A percentile compares a stretch with the other conserved stretches of the same genome.
phyloP scores from a whole-genome alignment of 2,329 filamentous ascomycete genomes.

The Monilinia fructigena region DNA sequence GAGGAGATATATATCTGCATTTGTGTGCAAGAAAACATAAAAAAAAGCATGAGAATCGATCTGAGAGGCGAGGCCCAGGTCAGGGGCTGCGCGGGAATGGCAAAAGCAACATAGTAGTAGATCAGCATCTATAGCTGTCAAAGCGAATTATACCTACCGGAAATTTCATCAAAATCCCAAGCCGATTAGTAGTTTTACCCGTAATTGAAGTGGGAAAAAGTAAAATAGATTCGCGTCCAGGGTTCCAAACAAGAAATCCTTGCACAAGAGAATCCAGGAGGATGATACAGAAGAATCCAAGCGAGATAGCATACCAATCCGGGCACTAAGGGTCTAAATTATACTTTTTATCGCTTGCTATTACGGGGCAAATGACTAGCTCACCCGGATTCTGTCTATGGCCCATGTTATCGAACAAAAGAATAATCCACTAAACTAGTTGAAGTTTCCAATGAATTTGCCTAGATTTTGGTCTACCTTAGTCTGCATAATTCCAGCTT shows the following conservation, averaged over 20 bases:
- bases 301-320: neutral
- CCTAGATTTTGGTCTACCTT: no score
- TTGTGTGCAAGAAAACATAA: neutral
- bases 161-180: neutral
- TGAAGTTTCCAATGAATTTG: no score
- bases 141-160: neutral
- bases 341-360: neutral
- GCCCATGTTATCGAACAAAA: no score
- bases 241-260: neutral
- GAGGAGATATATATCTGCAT: conserved; percentile 5
- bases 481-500: no score
- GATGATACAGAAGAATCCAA: no score
- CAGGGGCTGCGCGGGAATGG: neutral
- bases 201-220: neutral
- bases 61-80: neutral
- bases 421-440: no score
- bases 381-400: no score
- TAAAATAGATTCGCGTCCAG: neutral
- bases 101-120: neutral
- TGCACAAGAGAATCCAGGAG: neutral
- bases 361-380: no score
- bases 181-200: neutral
- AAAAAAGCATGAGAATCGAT: neutral
- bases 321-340: neutral
- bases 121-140: neutral